Evolutionary conservation across 2,329 filamentous ascomycete genomes (phyloP), one percentile per base, ranked within the genome.

Genomic region (Curvularia verruculosa): DNA sequence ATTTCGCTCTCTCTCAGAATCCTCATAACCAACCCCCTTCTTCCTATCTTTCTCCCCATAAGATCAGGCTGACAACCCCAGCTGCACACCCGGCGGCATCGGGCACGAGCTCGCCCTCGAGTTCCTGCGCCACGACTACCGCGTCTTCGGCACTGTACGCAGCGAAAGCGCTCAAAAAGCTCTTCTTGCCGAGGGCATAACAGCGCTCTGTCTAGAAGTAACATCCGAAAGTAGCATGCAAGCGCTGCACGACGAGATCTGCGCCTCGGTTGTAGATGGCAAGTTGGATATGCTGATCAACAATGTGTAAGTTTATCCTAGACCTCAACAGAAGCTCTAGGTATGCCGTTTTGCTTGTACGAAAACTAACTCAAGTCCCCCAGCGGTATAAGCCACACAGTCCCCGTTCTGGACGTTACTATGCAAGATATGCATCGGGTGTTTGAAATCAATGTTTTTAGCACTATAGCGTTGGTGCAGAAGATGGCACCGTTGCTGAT

Each of bases 41-140:
- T n/a, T n/a, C 37, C 12, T 12, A 8, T 21, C 3, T 21, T 13
- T 28, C 7, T 44, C 5, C 10, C 10, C 3, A 18, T 2, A 18
- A 26, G 8, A 28, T 3, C 15, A 44, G 18, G 8, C 23, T 44
- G 13, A 44, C 41, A 46, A 31, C n/a, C 26, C 3, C 18, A 46
- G 43, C 18, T 46, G 43, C 26, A 46, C 43, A 9, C 43, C 43
- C 0, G 43, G 43, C n/a, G 43, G 43, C 18, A 46, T 46, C 28
- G 43, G 43, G 9, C 43, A 46, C 43, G 43, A 46, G 31, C 43
- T 46, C n/a, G 43, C 43, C 5, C 28, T 46, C 5, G 43, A 46
- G 28, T 46, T 46, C 26, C 28, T 46, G 9, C 43, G 43, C 26
- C 26, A 15, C 26, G 18, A 28, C 26, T 46, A 31, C 26, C 43